Evolutionary conservation across 345 rosid genomes (phyloP).

Genomic region (Salix suchowensis): DNA sequence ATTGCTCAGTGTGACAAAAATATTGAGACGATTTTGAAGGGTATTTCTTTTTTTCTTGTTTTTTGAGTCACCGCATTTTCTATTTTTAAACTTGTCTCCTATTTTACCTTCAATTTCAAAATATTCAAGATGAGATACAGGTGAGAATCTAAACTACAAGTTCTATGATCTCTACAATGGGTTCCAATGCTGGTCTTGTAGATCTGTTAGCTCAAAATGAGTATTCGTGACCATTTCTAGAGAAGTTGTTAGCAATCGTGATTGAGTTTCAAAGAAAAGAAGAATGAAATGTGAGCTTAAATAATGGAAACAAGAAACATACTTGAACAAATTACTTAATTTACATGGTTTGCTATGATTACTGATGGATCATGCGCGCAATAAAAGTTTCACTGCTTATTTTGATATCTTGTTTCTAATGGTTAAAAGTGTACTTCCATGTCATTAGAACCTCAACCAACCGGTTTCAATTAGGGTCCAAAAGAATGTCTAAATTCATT

Average conservation of each 20-base stretch:
- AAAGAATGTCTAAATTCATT: neutral
- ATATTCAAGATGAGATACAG: neutral
- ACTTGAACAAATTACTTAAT: neutral
- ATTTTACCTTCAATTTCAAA: no score
- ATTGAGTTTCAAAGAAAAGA: neutral
- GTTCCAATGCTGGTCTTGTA: neutral
- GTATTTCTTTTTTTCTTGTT: conserved; percentile 22
- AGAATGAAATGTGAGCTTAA: neutral
- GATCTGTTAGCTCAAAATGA: neutral
- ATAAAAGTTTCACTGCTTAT: no score
- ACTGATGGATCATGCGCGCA: neutral
- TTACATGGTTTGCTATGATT: neutral
- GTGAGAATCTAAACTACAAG: neutral
- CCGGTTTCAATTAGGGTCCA: neutral
- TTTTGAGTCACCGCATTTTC: neutral
- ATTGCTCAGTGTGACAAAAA: conserved; percentile 56
- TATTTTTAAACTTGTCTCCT: neutral
- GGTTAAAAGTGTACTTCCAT: neutral
- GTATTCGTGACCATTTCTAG: neutral
- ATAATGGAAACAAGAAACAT: neutral
- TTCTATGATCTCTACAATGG: neutral
- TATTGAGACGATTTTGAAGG: conserved; percentile 43
- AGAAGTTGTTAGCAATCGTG: neutral
- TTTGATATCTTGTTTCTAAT: neutral
- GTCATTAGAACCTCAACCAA: neutral